Base-by-base conservation (phyloP, 2,329 filamentous ascomycete species). In the Fusarium protoensiforme region DNA sequence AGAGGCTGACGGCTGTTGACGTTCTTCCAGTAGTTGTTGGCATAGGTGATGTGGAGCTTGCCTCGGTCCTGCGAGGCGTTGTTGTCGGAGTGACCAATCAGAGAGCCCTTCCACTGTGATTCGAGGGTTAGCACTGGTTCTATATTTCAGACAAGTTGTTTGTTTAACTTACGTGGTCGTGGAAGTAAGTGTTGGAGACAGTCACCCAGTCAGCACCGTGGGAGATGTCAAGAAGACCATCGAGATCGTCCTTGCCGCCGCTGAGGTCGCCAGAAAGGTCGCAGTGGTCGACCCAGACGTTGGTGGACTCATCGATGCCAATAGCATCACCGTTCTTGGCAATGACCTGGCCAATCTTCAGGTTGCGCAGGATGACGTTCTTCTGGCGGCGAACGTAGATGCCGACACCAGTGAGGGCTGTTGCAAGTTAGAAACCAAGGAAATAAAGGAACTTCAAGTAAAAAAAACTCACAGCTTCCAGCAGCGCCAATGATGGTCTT, bases 261-360 rank as follows among this genome's bases (percentile, higher is more conserved):
- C 87, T 84, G 39, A 80, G 76, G 80, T 92, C 87, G n/a, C 88
- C 89, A 3, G 87, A 90, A 1, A 93, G 84, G 69, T 93, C 91
- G 77, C 87, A 86, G 83, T 93, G 91, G 81, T 93, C 91, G 51
- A 93, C 83, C 91, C 91, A 93, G 68, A 90, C 84, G 65, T 91
- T 90, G 61, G 81, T 87, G 24, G 87, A 86, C 18, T 78, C 79
- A 77, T 91, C 87, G 53, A 92, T 88, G 65, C 86, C 88, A 70
- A 92, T 87, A 54, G 87, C 88, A 74, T 92, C 90, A 14, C 90
- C 90, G 65, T 88, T 85, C 24, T 81, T 78, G 5, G 90, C 90
- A 36, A 46, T 36, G 38, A 91, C 88, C 76, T 89, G 88, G 68
- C 85, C 81, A 71, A 91, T 89, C 72, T 86, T 87, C 68, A 92